phyloP scores from a whole-genome alignment of 2,329 filamentous ascomycete genomes.

The Cladorrhinum sp. region DNA sequence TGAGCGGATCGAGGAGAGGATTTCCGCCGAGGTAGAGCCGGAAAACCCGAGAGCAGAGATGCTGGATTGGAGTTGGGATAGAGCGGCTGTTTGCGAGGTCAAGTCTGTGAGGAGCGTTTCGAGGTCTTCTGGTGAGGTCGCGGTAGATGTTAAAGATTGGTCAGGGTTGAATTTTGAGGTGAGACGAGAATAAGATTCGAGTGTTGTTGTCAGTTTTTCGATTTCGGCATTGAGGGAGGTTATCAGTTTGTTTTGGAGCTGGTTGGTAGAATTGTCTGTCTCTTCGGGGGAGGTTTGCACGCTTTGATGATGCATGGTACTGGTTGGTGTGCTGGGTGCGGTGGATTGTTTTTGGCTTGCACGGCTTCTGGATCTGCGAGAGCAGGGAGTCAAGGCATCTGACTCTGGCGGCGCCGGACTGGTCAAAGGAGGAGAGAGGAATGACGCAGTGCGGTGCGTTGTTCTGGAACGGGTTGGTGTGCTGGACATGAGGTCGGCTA shows the following conservation, averaged over 20 bases:
- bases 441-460: conserved; percentile 38
- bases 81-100: background rate
- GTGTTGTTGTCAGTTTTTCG: conserved; percentile 43
- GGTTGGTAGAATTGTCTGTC: conserved; percentile 43
- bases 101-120: conserved; percentile 41
- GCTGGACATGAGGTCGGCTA: conserved; percentile 50
- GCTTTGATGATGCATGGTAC: too few relatives aligned
- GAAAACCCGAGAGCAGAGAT: conserved; percentile 51
- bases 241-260: conserved; percentile 44
- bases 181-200: conserved; percentile 47
- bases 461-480: conserved; percentile 42
- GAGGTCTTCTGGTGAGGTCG: conserved; percentile 30
- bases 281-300: conserved; percentile 41
- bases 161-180: conserved; percentile 35
- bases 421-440: conserved; percentile 55
- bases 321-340: conserved; percentile 32
- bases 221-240: conserved; percentile 48
- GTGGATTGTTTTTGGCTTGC: too few relatives aligned
- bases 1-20: conserved; percentile 45
- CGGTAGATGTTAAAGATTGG: conserved; percentile 26
- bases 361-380: conserved; percentile 26
- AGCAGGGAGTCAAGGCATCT: conserved; percentile 38
- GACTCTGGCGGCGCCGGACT: conserved; percentile 39
- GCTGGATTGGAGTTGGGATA: background rate
- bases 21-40: conserved; percentile 45